A percentile compares a stretch with the other conserved stretches of the same genome.
Evolutionary conservation across 2,329 filamentous ascomycete genomes (phyloP).

Genomic region (Hymenoscyphus infarciens): DNA sequence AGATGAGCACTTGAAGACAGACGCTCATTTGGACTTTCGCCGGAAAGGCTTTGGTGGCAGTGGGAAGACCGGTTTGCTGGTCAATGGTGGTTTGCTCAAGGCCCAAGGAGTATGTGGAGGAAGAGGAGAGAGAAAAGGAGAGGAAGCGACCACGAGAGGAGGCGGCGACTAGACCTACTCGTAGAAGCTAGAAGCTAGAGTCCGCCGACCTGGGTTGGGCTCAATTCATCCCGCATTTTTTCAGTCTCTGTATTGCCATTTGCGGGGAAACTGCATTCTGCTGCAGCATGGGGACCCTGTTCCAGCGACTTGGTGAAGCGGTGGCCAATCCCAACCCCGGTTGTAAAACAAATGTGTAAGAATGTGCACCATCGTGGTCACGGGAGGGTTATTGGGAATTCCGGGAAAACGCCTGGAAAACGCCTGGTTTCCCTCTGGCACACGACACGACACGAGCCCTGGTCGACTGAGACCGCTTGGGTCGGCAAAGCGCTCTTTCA

Average conservation of each 20-base stretch:
- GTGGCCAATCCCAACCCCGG: conserved; percentile 12
- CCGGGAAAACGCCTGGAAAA: background rate
- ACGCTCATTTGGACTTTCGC: conserved; percentile 30
- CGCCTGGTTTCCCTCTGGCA: background rate
- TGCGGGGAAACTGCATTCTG: conserved; percentile 10
- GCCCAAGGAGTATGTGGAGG: background rate
- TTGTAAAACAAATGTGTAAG: conserved; percentile 6
- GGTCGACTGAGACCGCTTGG: conserved; percentile 1
- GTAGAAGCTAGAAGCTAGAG: background rate
- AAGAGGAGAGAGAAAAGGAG: background rate
- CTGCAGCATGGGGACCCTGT: background rate
- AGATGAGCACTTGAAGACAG: conserved; percentile 31
- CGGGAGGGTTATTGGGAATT: conserved; percentile 7
- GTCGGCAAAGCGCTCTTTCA: background rate
- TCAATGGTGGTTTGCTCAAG: background rate
- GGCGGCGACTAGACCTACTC: background rate
- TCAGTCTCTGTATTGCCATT: conserved; percentile 6
- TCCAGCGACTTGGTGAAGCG: conserved; percentile 3
- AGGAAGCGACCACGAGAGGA: background rate
- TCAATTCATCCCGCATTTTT: conserved; percentile 13
- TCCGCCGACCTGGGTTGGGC: conserved; percentile 9
- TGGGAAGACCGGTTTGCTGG: background rate
- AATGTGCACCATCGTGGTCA: conserved; percentile 5
- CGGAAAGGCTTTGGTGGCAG: background rate
- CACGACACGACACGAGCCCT: background rate